Evolutionary conservation across 2,329 filamentous ascomycete species (phyloP).

Genomic region (Rhexocercosporidium sp.): DNA sequence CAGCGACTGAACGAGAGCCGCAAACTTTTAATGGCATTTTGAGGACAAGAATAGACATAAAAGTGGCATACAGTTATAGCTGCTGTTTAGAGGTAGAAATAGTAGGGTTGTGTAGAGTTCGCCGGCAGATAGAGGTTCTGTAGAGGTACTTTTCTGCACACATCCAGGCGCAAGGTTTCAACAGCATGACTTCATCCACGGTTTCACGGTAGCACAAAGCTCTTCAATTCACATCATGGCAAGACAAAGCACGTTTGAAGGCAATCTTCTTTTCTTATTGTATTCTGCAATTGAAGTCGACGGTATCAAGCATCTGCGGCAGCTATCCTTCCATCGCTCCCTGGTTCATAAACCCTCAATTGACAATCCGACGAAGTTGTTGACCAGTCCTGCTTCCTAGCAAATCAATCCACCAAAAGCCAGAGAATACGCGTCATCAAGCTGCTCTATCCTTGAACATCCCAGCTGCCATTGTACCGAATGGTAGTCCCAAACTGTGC

Average conservation of each 20-base stretch:
- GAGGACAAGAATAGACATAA: not conserved
- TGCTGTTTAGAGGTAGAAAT: not conserved
- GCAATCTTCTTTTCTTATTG: conserved; percentile 40
- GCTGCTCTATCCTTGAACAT: conserved; percentile 43
- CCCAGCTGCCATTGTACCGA: conserved; percentile 38
- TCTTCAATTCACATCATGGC: conserved; percentile 1
- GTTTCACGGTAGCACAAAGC: not conserved
- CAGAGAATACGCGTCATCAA: conserved; percentile 43
- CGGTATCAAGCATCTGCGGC: conserved; percentile 42
- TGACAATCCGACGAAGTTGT: conserved; percentile 41
- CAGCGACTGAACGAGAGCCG: not conserved
- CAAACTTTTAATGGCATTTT: not conserved
- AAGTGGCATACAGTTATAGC: not conserved
- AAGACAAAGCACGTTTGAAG: conserved; percentile 26
- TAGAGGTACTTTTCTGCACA: not conserved
- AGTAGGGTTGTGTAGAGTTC: too few relatives aligned
- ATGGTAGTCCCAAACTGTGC: conserved; percentile 39
- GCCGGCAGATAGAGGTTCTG: not conserved
- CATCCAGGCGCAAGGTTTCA: too few relatives aligned
- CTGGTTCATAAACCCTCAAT: conserved; percentile 41
- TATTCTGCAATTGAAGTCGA: conserved; percentile 39
- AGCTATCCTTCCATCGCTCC: conserved; percentile 40
- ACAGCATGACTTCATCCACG: too few relatives aligned
- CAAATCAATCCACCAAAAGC: conserved; percentile 43
- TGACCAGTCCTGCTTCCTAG: conserved; percentile 43